Evolutionary conservation across 768 basidiomycete species (phyloP).

Genomic region (Tricholoma sp.): DNA sequence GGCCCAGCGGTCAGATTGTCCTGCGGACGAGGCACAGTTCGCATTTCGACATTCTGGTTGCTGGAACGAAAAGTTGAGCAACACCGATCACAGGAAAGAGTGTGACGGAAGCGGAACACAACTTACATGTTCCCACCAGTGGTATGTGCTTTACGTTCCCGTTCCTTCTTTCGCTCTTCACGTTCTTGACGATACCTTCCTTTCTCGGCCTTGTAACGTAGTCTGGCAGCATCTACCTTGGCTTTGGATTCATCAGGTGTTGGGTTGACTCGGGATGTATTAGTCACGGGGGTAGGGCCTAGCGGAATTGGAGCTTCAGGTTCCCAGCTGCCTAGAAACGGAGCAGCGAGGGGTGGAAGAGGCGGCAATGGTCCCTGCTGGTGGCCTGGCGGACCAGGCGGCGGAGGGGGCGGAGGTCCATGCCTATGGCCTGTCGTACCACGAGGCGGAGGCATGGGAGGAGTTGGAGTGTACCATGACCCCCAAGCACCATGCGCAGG

Average conservation of each 20-base stretch:
- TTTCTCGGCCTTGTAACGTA: conserved; percentile 63
- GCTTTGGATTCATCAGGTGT: conserved; percentile 35
- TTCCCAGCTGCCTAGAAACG: conserved; percentile 10
- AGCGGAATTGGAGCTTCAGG: conserved; percentile 16
- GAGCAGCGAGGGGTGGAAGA: conserved; percentile 9
- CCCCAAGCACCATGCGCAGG: neutral
- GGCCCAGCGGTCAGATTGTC: conserved; percentile 8
- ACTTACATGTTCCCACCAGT: conserved; percentile 9
- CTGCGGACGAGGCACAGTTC: neutral
- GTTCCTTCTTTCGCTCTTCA: conserved; percentile 40
- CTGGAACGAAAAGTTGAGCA: neutral
- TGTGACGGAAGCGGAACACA: neutral
- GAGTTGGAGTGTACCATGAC: conserved; percentile 2
- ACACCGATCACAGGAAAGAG: neutral
- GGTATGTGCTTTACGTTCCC: conserved; percentile 17
- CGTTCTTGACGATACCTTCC: conserved; percentile 61
- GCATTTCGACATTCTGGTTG: neutral
- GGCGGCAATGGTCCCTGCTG: neutral
- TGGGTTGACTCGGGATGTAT: conserved; percentile 11
- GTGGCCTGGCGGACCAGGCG: conserved; percentile 1
- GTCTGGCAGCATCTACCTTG: conserved; percentile 63
- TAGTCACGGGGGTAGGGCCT: conserved; percentile 12
- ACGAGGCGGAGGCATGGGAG: conserved; percentile 7
- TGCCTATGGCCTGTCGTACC: conserved; percentile 12
- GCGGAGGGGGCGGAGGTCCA: conserved; percentile 9